These are phyloP conservation scores for Pseudogymnoascus sp. DNA, from an alignment of 2,329 filamentous ascomycete genomes.

Conservation along the genomic window DNA sequence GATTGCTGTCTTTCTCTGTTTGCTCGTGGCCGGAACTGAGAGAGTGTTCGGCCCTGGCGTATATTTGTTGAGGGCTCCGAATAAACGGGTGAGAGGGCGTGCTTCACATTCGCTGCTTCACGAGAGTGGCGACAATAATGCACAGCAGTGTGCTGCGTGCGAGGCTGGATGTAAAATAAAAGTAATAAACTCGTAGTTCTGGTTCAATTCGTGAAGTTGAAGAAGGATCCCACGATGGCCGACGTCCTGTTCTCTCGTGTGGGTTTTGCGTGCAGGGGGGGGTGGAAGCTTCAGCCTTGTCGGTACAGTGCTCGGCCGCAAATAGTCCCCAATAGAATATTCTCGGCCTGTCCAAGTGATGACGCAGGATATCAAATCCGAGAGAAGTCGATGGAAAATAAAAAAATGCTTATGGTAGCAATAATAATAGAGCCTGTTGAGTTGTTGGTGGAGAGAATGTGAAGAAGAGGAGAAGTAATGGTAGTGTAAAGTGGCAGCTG, in stretches of 20 bases:
- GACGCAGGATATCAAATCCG: not conserved
- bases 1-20: slow-evolving; percentile 15
- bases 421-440: not conserved
- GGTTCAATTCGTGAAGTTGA: not conserved
- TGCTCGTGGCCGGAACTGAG: not conserved
- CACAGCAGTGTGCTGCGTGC: not conserved
- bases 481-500: not conserved
- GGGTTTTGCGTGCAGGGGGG: not conserved
- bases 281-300: not conserved
- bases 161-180: not conserved
- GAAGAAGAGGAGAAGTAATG: not conserved
- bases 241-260: not conserved
- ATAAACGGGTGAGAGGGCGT: not conserved
- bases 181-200: not conserved
- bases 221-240: not conserved
- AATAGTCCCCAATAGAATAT: slow-evolving; percentile 6
- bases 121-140: not conserved
- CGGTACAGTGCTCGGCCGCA: not conserved
- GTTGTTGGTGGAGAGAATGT: not conserved
- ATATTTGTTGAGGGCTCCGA: not conserved
- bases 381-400: not conserved
- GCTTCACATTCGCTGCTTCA: not conserved
- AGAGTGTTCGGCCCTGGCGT: not conserved
- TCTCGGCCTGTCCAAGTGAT: not conserved
- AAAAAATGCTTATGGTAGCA: slow-evolving; percentile 5